Base-by-base conservation (phyloP, 129 eudicot species). In the Chrysanthemum seticuspe region DNA sequence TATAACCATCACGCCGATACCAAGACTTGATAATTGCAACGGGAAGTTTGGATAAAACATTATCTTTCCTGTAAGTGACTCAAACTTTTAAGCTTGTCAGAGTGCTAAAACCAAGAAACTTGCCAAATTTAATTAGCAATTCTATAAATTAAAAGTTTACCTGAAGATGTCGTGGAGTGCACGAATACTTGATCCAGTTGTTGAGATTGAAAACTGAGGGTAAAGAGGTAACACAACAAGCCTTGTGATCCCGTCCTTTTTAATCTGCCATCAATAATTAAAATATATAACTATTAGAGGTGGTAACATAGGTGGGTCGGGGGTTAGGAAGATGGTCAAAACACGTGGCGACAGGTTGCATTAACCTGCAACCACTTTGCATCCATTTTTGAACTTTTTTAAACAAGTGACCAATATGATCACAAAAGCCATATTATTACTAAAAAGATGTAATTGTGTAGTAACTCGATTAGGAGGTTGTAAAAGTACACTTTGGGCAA, bases 131-230 rank as follows among this genome's bases (percentile, higher is more conserved):
- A 44, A 40, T 18, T 72, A 40, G 11, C 10, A 27, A 62, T 29
- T 27, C 14, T 40, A 40, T 40, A 1, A 36, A 36, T 12, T 0
- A 11, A 2, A 13, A 48, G 31, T 12, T 68, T 54, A 91, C 96
- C 93, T 89, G 84, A 89, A 92, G 77, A 87, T 77, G 62, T 74
- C 80, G 60, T 84, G 83, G 10, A 92, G 87, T 65, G 79, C 88
- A 47, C 96, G 94, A 18, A 92, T 45, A 79, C 96, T 92, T 57
- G 97, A 92, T 15, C 97, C 97, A 12, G 96, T 89, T 23, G 97
- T 92, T 53, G 97, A 92, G 68, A 92, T 92, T 23, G 97, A 92
- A 80, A 78, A 92, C 56, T 92, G 97, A 29, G 97, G 97, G 67
- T 89, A 92, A 2, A 92, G 86, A 13, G 97, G 97, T 5, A 92